phyloP scores from a whole-genome alignment of 768 basidiomycete genomes.

The Termitomyces sp. region DNA sequence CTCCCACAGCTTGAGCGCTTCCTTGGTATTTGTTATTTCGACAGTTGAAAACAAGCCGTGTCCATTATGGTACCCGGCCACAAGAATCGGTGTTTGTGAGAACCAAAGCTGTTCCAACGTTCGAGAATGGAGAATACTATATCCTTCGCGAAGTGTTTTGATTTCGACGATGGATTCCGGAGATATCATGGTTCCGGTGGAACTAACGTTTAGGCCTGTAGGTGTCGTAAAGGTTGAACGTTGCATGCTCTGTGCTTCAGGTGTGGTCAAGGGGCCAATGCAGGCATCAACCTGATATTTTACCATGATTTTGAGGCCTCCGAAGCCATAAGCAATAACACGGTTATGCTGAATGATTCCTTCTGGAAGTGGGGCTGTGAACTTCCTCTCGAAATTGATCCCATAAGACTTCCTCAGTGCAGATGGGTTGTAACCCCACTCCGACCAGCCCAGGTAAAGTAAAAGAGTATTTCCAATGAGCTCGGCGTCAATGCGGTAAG shows the following conservation, averaged over 20 bases:
- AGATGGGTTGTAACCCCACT: slow-evolving; percentile 2
- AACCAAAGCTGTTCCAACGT: slow-evolving; percentile 18
- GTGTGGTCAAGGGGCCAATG: slow-evolving; percentile 1
- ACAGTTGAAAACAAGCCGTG: slow-evolving; percentile 12
- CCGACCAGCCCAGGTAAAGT: slow-evolving; percentile 17
- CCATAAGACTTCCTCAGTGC: slow-evolving; percentile 5
- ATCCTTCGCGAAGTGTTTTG: slow-evolving; percentile 13
- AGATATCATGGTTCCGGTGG: slow-evolving; percentile 8
- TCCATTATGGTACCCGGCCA: slow-evolving; percentile 16
- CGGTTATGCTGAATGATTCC: slow-evolving; percentile 13
- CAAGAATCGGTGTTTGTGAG: slow-evolving; percentile 16
- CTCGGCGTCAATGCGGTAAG: slow-evolving; percentile 16
- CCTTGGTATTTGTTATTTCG: slow-evolving; percentile 2
- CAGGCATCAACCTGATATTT: slow-evolving; percentile 26
- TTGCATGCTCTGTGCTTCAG: background rate
- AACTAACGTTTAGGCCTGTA: slow-evolving; percentile 6
- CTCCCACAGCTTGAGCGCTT: slow-evolving; percentile 12
- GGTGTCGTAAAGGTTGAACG: slow-evolving; percentile 1
- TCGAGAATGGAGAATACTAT: background rate
- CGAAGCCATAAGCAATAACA: slow-evolving; percentile 16
- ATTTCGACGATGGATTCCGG: slow-evolving; percentile 15
- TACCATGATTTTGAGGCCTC: slow-evolving; percentile 23
- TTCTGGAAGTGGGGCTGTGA: slow-evolving; percentile 12
- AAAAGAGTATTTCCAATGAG: slow-evolving; percentile 13
- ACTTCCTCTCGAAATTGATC: slow-evolving; percentile 13